Percentiles rank a stretch among this genome's conserved stretches.
These are phyloP conservation scores for Solanum paucissectum DNA, from an alignment of 257 asterid genomes.

Conservation along the genomic window DNA sequence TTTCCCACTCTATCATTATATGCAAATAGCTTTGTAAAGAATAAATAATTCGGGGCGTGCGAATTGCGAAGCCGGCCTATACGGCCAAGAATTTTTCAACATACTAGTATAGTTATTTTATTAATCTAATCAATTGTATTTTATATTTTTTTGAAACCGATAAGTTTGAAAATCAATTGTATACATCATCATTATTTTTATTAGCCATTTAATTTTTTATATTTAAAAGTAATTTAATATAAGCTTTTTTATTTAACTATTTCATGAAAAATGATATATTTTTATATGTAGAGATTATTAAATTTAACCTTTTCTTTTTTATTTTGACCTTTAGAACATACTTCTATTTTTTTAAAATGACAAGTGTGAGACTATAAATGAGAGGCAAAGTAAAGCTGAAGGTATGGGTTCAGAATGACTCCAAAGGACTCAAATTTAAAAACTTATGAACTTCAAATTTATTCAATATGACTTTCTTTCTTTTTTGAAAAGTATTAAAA, in stretches of 20 bases:
- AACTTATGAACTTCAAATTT: too few species aligned
- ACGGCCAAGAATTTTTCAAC: background rate
- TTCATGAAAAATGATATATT: background rate
- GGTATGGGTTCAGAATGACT: background rate
- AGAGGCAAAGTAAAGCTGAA: background rate
- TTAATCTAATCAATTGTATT: background rate
- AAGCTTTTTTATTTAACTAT: too few species aligned
- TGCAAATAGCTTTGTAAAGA: background rate
- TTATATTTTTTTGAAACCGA: too few species aligned
- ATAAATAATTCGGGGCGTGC: background rate
- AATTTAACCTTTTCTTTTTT: background rate
- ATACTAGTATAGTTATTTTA: background rate
- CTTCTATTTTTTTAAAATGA: background rate
- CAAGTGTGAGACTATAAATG: background rate
- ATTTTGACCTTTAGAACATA: too few species aligned
- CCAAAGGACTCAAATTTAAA: background rate
- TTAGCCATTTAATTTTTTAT: background rate
- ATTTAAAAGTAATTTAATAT: background rate
- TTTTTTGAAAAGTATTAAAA: too few species aligned
- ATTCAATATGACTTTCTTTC: too few species aligned
- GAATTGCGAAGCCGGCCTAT: background rate
- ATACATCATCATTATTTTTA: background rate
- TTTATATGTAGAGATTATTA: background rate
- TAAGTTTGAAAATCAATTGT: too few species aligned
- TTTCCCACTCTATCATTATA: background rate